Base-by-base conservation (phyloP, 352 stramenopile species). In the Phytophthora podocarpi region DNA sequence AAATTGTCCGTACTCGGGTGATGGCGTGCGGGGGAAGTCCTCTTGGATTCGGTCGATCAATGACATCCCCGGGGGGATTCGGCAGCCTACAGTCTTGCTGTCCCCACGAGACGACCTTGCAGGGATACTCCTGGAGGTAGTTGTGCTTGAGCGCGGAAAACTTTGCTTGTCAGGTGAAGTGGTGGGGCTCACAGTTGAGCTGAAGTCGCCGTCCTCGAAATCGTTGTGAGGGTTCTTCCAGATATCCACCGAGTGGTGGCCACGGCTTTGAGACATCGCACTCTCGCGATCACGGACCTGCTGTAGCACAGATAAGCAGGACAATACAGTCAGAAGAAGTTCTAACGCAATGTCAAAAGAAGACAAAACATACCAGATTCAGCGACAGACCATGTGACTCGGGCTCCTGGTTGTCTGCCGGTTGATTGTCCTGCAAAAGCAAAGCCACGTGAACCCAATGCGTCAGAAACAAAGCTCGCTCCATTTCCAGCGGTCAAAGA, bases 21-120 rank as follows among this genome's bases (percentile, higher is more conserved):
- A 89, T 46, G 85, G 85, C 0, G 79, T 91, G 20, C 83, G 69
- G 12, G 85, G 79, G 24, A 94, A 93, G 42, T 93, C 85, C 57
- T 91, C 82, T 74, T 94, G 80, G 20, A 93, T 89, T 32, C 81
- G 81, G 46, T 90, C 83, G 30, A 93, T 79, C 23, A 91, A 66
- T 0, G 83, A 82, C 64, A 89, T 70, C 27, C 76, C 71, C 1
- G 76, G 67, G 8, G 76, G 68, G 7, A 67, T 27, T 46, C 65
- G 43, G 36, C 58, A 63, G 1, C 31, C 49, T 35, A 48, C 49
- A 68, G 39, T 10, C 36, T 71, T 64, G 35, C 65, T 48, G 16
- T 74, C 64, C 1, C 21, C 30, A 26, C 26, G 55, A 15, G 64
- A 66, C 2, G 52, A 51, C 43, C 54, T 35, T 26, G 50, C 15